phyloP scores from a whole-genome alignment of 768 basidiomycete species.

The Calocera cornea region DNA sequence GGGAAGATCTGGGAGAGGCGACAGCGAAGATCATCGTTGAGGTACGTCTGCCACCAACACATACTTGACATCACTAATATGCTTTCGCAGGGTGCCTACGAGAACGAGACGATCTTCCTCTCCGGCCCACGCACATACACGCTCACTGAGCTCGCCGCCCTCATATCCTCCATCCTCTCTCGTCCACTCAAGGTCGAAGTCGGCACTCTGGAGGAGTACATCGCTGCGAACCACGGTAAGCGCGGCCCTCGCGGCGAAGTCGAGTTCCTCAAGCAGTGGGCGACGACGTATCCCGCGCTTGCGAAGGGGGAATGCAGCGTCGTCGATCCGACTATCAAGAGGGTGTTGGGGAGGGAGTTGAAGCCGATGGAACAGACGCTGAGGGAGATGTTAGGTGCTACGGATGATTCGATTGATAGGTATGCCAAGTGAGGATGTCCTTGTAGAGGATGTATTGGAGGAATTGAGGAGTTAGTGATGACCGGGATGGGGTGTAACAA shows the following conservation, averaged over 20 bases:
- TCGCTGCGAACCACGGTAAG: neutral
- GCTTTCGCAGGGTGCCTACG: conserved; percentile 15
- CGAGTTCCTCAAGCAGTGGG: conserved; percentile 21
- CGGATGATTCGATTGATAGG: conserved; percentile 12
- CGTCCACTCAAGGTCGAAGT: conserved; percentile 14
- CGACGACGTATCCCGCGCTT: conserved; percentile 23
- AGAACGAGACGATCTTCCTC: conserved; percentile 22
- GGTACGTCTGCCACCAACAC: conserved; percentile 8
- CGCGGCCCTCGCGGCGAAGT: conserved; percentile 13
- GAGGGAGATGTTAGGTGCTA: conserved; percentile 13
- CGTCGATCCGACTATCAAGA: conserved; percentile 20
- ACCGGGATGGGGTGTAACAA: too few species aligned
- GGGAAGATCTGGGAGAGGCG: conserved; percentile 28
- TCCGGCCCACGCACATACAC: conserved; percentile 19
- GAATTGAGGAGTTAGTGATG: too few species aligned
- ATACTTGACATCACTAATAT: neutral
- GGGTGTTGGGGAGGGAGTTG: conserved; percentile 21
- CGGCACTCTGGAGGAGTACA: conserved; percentile 21
- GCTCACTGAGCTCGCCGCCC: conserved; percentile 19
- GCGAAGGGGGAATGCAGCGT: conserved; percentile 21
- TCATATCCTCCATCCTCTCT: conserved; percentile 15
- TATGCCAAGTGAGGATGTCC: conserved; percentile 19
- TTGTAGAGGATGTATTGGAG: too few species aligned
- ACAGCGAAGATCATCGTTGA: conserved; percentile 25
- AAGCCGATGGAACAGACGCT: conserved; percentile 20